Conservation (phyloP, 148 eudicot genomes). For the Dianthus caryophyllus region DNA sequence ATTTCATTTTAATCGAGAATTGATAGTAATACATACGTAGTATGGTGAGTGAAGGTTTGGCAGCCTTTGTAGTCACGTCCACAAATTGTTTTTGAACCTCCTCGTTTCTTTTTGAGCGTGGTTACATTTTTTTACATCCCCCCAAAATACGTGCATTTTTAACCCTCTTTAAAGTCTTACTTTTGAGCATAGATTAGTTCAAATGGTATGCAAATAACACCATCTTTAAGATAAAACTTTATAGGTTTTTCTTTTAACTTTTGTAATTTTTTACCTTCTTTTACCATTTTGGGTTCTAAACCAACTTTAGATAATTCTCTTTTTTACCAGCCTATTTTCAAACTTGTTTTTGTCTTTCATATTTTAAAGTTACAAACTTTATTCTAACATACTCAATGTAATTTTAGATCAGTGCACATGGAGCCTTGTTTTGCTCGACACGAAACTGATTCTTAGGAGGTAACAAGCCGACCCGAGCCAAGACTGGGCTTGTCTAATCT, state of each 20-base stretch:
- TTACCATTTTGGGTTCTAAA: constrained; percentile 17
- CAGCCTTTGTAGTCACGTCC: constrained; percentile 45
- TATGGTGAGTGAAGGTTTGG: constrained; percentile 20
- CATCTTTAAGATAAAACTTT: constrained; percentile 23
- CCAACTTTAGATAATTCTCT: neutral
- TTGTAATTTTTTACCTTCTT: constrained; percentile 7
- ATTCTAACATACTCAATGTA: neutral
- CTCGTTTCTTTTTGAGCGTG: constrained; percentile 29
- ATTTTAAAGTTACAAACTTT: too few relatives aligned
- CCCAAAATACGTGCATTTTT: constrained; percentile 24
- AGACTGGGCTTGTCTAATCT: too few relatives aligned
- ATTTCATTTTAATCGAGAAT: too few relatives aligned
- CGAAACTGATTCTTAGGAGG: too few relatives aligned
- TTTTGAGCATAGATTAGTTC: constrained; percentile 17
- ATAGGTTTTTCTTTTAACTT: constrained; percentile 23
- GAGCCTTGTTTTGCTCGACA: too few relatives aligned
- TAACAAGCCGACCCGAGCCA: too few relatives aligned
- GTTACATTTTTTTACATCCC: constrained; percentile 2
- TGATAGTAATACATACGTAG: too few relatives aligned
- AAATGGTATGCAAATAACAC: constrained; percentile 14
- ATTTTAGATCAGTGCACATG: neutral
- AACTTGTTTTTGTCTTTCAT: neutral
- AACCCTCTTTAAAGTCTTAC: constrained; percentile 14
- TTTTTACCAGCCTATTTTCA: neutral
- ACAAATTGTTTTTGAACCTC: neutral